These are phyloP conservation scores for Dactylellina leptospora DNA, from an alignment of 2,329 filamentous ascomycete species.

Conservation along the genomic window DNA sequence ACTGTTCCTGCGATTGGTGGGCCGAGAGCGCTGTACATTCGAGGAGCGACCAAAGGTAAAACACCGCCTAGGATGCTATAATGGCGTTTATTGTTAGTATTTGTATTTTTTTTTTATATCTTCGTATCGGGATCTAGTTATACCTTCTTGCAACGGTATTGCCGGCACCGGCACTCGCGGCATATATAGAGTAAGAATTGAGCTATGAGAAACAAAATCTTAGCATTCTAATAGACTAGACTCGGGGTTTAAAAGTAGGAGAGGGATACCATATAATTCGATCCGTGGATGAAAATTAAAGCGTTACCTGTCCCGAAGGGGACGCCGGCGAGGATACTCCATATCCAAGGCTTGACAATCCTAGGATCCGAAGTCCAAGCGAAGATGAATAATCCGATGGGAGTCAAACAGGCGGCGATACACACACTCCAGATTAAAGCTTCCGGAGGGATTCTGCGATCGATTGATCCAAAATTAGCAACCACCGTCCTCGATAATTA, in stretches of 20 bases:
- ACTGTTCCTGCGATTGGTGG: conserved; percentile 60
- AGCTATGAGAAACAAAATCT: conserved; percentile 1
- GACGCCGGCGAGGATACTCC: conserved; percentile 78
- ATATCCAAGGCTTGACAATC: conserved; percentile 76
- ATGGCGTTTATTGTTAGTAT: background rate
- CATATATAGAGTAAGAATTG: conserved; percentile 77
- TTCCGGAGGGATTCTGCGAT: conserved; percentile 70
- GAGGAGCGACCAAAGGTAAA: conserved; percentile 76
- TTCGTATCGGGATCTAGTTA: background rate
- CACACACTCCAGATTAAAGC: conserved; percentile 82
- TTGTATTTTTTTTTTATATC: background rate
- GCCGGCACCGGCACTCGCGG: conserved; percentile 80
- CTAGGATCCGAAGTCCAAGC: conserved; percentile 85
- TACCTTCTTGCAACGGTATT: conserved; percentile 74
- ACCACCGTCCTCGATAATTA: background rate
- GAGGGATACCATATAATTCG: conserved; percentile 75
- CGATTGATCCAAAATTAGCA: background rate
- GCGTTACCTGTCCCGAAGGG: conserved; percentile 81
- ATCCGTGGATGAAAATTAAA: conserved; percentile 81
- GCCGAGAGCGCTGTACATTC: conserved; percentile 74
- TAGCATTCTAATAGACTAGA: background rate
- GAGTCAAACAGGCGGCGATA: conserved; percentile 76
- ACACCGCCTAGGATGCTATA: conserved; percentile 75
- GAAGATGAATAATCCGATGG: conserved; percentile 83
- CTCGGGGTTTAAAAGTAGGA: background rate